Base-by-base conservation (phyloP, 2,329 filamentous ascomycete genomes). In the Calonectria hawksworthii region DNA sequence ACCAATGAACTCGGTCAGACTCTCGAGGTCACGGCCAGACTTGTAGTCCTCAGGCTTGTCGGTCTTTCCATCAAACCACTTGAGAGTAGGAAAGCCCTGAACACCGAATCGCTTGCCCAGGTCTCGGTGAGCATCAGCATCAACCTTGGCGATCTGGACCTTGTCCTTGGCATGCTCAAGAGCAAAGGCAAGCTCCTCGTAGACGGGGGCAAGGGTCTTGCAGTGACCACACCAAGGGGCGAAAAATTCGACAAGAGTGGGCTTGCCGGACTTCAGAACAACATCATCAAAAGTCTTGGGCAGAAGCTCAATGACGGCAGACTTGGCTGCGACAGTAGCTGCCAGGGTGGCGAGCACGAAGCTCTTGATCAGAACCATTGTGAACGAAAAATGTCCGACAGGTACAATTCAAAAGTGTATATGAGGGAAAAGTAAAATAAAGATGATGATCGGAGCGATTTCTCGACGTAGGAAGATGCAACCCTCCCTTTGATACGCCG, bases 171-270 rank as follows among this genome's bases (percentile, higher is more conserved):
- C 92, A 82, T 91, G 92, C 78, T 94, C 92, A 85, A 96, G 98
- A 52, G 89, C 88, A 65, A 89, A 85, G 61, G 92, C 97, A 54
- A 99, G 92, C 84, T 99, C 95, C 85, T 99, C 97, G 86, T 98
- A 99, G 74, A 98, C 89, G 65, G 97, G 98, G 21, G 97, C 97
- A 41, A 99, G 94, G 83, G 89, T 98, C 92, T 99, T 99, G 95
- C 97, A 99, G 90, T 99, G 97, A 38, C 97, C 98, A 84, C 97
- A 99, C 97, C 97, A 99, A 30, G 96, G 96, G 41, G 97, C 97
- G 84, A 98, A 99, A 91, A 99, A 99, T 86, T 99, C 96, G 81
- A 99, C 96, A 32, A 99, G 93, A 0, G 97, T 96, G 54, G 97
- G 96, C 89, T 98, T 99, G 86, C 96, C 96, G 59, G 95, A 96